Conservation (phyloP, 129 eudicot genomes). For the Centrapalus pauciflorus region DNA sequence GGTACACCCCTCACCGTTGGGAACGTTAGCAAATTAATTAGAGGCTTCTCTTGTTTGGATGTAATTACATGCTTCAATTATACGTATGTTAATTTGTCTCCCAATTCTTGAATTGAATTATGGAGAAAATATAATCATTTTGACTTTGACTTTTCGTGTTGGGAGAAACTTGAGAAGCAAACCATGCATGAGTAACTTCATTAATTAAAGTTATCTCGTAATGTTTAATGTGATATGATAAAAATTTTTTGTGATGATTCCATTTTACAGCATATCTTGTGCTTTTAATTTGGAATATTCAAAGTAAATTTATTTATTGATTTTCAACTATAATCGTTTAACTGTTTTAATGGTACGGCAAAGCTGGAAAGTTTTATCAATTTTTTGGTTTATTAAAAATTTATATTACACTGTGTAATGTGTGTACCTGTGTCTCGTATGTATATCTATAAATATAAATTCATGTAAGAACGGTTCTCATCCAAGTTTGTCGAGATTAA, state of each 20-base stretch:
- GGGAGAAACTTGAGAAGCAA: background rate
- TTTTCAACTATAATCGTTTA: too few species aligned
- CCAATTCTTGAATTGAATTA: constrained; percentile 1
- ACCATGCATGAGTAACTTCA: constrained; percentile 12
- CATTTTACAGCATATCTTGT: background rate
- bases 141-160: constrained; percentile 6
- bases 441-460: too few species aligned
- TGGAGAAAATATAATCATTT: constrained; percentile 11
- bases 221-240: constrained; percentile 8
- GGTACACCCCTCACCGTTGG: too few species aligned
- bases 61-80: constrained; percentile 9
- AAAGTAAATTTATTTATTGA: background rate
- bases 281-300: background rate
- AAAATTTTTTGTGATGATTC: background rate
- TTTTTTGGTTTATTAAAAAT: too few species aligned
- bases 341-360: too few species aligned
- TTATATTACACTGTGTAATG: too few species aligned
- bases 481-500: too few species aligned
- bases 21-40: too few species aligned
- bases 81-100: constrained; percentile 25
- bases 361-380: too few species aligned
- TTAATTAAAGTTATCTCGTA: background rate
- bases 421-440: too few species aligned
- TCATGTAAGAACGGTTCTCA: too few species aligned
- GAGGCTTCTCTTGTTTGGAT: too few species aligned